Evolutionary conservation across 257 asterid genomes (phyloP), one percentile per base, ranked within the genome.

Genomic region (Scutellaria baicalensis): DNA sequence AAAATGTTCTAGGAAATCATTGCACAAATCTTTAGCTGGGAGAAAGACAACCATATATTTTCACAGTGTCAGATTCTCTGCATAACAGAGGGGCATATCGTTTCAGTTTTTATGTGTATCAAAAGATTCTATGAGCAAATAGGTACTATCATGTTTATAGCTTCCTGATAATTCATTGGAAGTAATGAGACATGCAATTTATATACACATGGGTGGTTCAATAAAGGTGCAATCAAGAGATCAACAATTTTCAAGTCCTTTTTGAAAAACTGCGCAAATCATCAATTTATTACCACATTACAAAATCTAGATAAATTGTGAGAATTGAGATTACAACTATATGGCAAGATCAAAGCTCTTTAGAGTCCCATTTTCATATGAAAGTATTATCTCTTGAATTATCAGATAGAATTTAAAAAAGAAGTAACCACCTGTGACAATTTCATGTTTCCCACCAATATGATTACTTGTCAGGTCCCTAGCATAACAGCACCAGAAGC

Each of bases 401-500:
- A 59, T 23, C 48, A 35, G 45, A 55, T 56, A 31, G 66, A 44
- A 65, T 49, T 17, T 38, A 27, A 69, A 31, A 73, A 18, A 31
- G 40, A 48, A 47, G 60, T 9, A 76, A 66, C 42, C 62, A 85
- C 84, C 84, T 66, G 81, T 77, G 82, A 68, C 49, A 76, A 72
- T 72, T 68, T 59, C 75, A 67, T 16, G 57, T 43, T 49, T 59
- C 36, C 47, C 56, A 44, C 58, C 0, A 61, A 45, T 39, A 49
- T 10, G 70, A 68, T 75, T 58, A 75, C 73, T 60, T 43, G 80
- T 69, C 59, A 89, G 72, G 61, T 89, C 86, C 66, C 96, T 79
- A 47, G 97, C 97, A 77, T 79, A 59, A 59, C 88, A 79, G 81
- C 76, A 74, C 87, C 88, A 83, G 79, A 57, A 77, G 70, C 79